Evolutionary conservation across 345 rosid genomes (phyloP).

Genomic region (Salix brachista): DNA sequence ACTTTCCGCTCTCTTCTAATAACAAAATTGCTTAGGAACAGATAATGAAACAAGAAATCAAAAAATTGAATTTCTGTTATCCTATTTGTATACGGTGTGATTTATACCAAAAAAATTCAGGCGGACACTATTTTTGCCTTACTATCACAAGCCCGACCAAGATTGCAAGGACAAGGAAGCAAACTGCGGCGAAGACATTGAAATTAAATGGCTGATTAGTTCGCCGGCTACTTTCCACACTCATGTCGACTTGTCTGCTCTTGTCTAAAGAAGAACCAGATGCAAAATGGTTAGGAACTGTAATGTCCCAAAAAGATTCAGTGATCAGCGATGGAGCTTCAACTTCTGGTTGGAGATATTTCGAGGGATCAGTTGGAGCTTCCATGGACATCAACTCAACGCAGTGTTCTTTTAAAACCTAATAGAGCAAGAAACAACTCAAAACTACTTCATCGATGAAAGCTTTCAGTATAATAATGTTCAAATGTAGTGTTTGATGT

Average conservation of each 20-base stretch:
- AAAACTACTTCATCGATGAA: not conserved
- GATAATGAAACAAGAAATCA: no score
- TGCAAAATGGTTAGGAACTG: conserved; percentile 23
- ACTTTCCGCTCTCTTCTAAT: no score
- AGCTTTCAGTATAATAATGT: not conserved
- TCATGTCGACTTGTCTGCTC: conserved; percentile 17
- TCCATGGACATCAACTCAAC: conserved; percentile 77
- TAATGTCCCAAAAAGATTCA: conserved; percentile 67
- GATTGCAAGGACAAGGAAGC: conserved; percentile 52
- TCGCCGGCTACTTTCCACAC: conserved; percentile 14
- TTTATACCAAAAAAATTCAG: not conserved
- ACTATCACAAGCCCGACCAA: conserved; percentile 44
- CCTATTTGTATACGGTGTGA: not conserved
- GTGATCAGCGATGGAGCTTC: conserved; percentile 39
- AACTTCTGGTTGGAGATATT: conserved; percentile 55
- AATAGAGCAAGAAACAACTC: not conserved
- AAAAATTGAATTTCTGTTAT: no score
- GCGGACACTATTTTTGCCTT: conserved; percentile 17
- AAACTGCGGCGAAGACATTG: conserved; percentile 37
- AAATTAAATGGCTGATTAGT: conserved; percentile 13
- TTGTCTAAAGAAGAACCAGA: conserved; percentile 24
- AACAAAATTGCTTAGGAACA: no score
- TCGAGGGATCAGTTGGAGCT: conserved; percentile 41
- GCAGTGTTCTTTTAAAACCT: conserved; percentile 85
- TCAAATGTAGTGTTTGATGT: not conserved